A percentile compares a stretch with the other conserved stretches of the same genome.
phyloP scores from a whole-genome alignment of 768 basidiomycete species.

The Leccinum subgranulosum region DNA sequence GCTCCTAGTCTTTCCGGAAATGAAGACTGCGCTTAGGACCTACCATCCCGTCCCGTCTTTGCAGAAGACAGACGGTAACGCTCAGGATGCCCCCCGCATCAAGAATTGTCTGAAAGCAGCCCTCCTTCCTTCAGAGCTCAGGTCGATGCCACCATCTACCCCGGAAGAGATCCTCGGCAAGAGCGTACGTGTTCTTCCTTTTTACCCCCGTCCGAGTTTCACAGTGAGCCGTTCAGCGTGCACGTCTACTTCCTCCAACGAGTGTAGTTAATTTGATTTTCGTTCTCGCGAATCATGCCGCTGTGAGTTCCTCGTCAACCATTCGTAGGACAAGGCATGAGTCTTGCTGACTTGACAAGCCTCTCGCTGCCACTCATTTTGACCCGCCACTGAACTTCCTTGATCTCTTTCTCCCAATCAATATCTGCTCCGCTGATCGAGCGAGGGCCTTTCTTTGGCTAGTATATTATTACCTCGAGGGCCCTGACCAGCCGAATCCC shows the following conservation, averaged over 20 bases:
- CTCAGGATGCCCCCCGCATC: slow-evolving; percentile 88
- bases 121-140: slow-evolving; percentile 65
- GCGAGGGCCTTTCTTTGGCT: slow-evolving; percentile 83
- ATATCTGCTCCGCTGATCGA: slow-evolving; percentile 67
- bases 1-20: slow-evolving; percentile 79
- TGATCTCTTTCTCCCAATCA: slow-evolving; percentile 80
- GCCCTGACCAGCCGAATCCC: slow-evolving; percentile 60
- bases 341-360: slow-evolving; percentile 35
- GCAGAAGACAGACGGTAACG: slow-evolving; percentile 84
- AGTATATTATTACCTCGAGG: slow-evolving; percentile 78
- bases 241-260: slow-evolving; percentile 69
- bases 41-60: slow-evolving; percentile 88
- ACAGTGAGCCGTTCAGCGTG: slow-evolving; percentile 37
- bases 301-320: slow-evolving; percentile 44
- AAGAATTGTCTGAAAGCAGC: slow-evolving; percentile 88
- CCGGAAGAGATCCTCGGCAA: slow-evolving; percentile 72
- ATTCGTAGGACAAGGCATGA: slow-evolving; percentile 3
- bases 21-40: slow-evolving; percentile 86
- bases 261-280: slow-evolving; percentile 87
- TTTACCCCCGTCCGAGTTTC: slow-evolving; percentile 3
- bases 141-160: slow-evolving; percentile 62
- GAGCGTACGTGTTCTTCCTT: slow-evolving; percentile 44
- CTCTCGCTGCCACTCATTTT: slow-evolving; percentile 66
- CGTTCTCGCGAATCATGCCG: slow-evolving; percentile 73
- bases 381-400: slow-evolving; percentile 72